Conservation (phyloP, 106 monocot genomes). For the Dioscorea alata region DNA sequence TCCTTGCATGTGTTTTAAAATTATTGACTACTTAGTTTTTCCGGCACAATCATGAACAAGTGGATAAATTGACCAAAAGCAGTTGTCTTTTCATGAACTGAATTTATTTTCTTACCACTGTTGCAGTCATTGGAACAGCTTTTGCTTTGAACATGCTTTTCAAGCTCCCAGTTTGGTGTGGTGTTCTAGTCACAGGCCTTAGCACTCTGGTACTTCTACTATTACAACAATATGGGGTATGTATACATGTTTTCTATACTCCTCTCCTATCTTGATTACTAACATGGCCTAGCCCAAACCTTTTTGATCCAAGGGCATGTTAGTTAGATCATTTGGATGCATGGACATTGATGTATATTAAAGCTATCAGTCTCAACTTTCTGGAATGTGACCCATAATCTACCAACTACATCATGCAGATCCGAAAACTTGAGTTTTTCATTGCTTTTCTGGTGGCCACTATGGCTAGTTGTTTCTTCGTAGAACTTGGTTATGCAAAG, state of each 20-base stretch:
- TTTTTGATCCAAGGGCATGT: too few relatives aligned
- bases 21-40: neutral
- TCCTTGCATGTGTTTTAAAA: too few relatives aligned
- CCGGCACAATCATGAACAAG: neutral
- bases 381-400: too few relatives aligned
- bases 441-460: slow-evolving; percentile 73
- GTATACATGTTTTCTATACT: too few relatives aligned
- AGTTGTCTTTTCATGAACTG: neutral
- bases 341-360: too few relatives aligned
- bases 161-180: slow-evolving; percentile 80
- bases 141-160: slow-evolving; percentile 97
- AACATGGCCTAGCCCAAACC: too few relatives aligned
- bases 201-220: slow-evolving; percentile 81
- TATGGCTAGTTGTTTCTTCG: slow-evolving; percentile 80
- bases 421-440: slow-evolving; percentile 84
- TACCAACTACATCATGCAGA: slow-evolving; percentile 32
- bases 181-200: slow-evolving; percentile 84
- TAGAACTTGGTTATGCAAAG: slow-evolving; percentile 78
- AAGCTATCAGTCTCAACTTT: too few relatives aligned
- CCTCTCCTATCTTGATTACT: too few relatives aligned
- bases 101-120: slow-evolving; percentile 2
- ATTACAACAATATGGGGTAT: slow-evolving; percentile 97
- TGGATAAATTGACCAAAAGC: neutral
- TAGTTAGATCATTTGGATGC: too few relatives aligned
- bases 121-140: slow-evolving; percentile 91